Conservation (phyloP, 108 stramenopile species). For the Aurantiochytrium sp. region DNA sequence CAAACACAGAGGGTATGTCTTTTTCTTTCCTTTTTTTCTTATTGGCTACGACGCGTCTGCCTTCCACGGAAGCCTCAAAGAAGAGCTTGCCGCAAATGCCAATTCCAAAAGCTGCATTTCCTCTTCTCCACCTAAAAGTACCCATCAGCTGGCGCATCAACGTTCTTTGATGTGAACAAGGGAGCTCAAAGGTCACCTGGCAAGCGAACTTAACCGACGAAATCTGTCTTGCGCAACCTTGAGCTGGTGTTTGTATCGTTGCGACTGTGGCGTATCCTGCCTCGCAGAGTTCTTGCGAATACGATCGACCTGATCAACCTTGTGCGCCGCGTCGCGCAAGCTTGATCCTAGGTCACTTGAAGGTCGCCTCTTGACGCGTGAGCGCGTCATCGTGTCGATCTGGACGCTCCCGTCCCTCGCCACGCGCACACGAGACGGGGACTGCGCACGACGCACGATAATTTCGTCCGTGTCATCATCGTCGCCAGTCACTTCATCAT, state of each 20-base stretch:
- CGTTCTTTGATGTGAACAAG: neutral
- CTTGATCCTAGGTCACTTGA: neutral
- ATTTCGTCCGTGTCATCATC: neutral
- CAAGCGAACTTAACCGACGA: neutral
- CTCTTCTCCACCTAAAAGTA: neutral
- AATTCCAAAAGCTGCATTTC: neutral
- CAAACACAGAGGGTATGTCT: no score
- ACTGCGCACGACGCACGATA: neutral
- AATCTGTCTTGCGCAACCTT: slow-evolving; percentile 6
- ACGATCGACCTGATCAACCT: neutral
- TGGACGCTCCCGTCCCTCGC: neutral
- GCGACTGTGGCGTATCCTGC: neutral
- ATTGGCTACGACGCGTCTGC: no score
- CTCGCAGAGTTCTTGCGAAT: neutral
- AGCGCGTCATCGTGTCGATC: neutral
- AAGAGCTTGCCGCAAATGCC: no score
- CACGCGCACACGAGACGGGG: neutral
- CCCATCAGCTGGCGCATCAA: neutral
- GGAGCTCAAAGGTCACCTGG: neutral
- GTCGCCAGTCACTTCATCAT: neutral
- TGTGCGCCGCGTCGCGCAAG: neutral
- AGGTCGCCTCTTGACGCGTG: neutral
- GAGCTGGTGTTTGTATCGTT: neutral
- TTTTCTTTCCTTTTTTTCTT: no score
- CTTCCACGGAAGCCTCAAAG: no score